phyloP scores from a whole-genome alignment of 1,139 yeast genomes.

The Zygosaccharomyces sapae region DNA sequence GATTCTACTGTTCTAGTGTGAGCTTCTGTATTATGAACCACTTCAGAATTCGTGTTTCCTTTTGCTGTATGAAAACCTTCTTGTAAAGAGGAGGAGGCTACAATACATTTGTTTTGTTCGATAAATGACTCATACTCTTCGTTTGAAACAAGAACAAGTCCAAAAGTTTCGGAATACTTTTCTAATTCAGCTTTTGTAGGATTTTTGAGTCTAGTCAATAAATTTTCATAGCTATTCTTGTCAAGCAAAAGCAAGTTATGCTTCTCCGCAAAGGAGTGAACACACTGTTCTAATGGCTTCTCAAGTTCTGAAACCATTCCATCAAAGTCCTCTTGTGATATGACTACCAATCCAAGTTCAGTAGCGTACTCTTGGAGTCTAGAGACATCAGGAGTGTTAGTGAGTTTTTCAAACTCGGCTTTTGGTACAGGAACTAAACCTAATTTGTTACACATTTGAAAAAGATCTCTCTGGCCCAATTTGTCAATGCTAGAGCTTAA shows the following conservation, averaged over 20 bases:
- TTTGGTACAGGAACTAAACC: conserved; percentile 28
- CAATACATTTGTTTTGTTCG: conserved; percentile 17
- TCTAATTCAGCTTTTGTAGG: conserved; percentile 32
- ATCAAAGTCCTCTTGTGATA: conserved; percentile 22
- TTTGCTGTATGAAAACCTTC: conserved; percentile 12
- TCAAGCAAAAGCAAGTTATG: conserved; percentile 29
- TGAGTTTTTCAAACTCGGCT: conserved; percentile 30
- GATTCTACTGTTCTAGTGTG: conserved; percentile 37
- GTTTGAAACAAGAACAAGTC: conserved; percentile 29
- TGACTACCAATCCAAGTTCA: conserved; percentile 19
- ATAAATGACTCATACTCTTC: conserved; percentile 19
- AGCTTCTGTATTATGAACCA: conserved; percentile 34
- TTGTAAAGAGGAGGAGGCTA: conserved; percentile 12
- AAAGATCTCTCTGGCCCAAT: conserved; percentile 24
- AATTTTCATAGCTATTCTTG: conserved; percentile 28
- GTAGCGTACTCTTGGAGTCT: conserved; percentile 17
- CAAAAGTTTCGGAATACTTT: conserved; percentile 26
- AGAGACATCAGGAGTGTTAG: conserved; percentile 17
- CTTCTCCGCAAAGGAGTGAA: conserved; percentile 29
- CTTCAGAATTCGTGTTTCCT: conserved; percentile 29
- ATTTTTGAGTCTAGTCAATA: conserved; percentile 15
- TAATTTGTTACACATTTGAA: conserved; percentile 19
- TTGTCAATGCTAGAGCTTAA: conserved; percentile 16
- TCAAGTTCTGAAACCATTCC: conserved; percentile 26
- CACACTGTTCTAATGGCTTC: conserved; percentile 29